A percentile compares a stretch with the other conserved stretches of the same genome.
Conservation (phyloP, 129 eudicot species). For the Lactuca sativa region DNA sequence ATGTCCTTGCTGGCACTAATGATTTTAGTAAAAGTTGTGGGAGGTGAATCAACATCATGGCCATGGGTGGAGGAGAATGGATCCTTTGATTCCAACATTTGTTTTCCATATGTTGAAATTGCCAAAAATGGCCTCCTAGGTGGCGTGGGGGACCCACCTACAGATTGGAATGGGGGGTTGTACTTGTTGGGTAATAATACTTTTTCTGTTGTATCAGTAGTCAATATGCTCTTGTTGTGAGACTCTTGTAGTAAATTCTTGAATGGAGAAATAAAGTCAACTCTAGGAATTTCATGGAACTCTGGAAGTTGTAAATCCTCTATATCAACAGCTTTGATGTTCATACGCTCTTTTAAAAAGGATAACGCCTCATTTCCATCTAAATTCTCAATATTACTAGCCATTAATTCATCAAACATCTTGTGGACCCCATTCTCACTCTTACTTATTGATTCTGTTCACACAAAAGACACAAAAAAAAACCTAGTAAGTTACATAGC, state of each 20-base stretch:
- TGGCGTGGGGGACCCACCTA: constrained; percentile 49
- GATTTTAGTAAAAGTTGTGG: constrained; percentile 25
- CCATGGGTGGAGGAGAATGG: constrained; percentile 39
- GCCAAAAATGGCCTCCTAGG: constrained; percentile 66
- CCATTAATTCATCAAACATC: constrained; percentile 54
- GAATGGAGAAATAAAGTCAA: constrained; percentile 34
- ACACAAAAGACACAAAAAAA: constrained; percentile 7
- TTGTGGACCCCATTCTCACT: constrained; percentile 32
- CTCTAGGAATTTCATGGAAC: constrained; percentile 31
- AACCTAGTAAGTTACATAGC: constrained; percentile 10
- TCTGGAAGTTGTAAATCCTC: constrained; percentile 46
- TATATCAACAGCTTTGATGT: constrained; percentile 55
- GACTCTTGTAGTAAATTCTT: constrained; percentile 24
- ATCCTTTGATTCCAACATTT: constrained; percentile 44
- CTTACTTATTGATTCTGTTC: constrained; percentile 43
- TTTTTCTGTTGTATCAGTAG: constrained; percentile 25
- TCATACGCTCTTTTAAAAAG: constrained; percentile 53
- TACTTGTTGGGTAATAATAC: constrained; percentile 21
- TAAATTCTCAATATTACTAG: constrained; percentile 44
- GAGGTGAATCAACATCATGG: constrained; percentile 35
- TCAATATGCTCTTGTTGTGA: constrained; percentile 9
- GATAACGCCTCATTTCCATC: constrained; percentile 50
- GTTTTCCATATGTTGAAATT: constrained; percentile 49
- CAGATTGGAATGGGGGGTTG: constrained; percentile 5
- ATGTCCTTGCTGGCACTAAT: constrained; percentile 20